Conservation (phyloP, 2,329 filamentous ascomycete species). For the Paecilomyces dactylethromorphus region DNA sequence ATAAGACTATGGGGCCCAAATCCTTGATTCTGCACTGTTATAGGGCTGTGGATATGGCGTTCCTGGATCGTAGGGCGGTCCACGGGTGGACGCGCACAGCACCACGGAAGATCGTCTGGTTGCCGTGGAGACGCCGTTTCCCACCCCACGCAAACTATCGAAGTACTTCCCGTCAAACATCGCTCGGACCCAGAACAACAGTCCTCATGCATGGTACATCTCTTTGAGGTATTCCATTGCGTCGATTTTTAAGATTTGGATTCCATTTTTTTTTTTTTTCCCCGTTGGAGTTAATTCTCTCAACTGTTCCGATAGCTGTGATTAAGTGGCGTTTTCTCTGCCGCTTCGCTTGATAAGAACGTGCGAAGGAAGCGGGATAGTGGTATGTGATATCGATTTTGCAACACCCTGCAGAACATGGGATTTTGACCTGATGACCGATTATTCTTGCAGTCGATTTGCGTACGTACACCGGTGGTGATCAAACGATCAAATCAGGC, state of each 20-base stretch:
- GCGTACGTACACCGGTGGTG: not conserved
- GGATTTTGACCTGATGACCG: not conserved
- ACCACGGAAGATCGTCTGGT: not conserved
- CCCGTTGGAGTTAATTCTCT: not conserved
- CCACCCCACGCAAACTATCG: not conserved
- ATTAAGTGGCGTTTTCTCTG: not conserved
- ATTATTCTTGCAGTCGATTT: not conserved
- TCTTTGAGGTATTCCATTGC: not conserved
- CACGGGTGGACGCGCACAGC: not conserved
- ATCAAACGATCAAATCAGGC: not conserved
- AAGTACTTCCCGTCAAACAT: slow-evolving; percentile 1
- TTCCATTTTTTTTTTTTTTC: not conserved
- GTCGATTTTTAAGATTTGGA: not conserved
- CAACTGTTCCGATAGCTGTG: not conserved
- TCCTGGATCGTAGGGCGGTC: not conserved
- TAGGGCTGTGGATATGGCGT: not conserved
- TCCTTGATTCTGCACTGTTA: not conserved
- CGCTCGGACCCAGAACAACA: not conserved
- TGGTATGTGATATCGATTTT: not conserved
- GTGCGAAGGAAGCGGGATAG: not conserved
- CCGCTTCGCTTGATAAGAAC: not conserved
- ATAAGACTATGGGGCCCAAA: not conserved
- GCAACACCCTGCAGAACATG: not conserved
- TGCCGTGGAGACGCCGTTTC: not conserved
- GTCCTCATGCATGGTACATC: not conserved